Base-by-base conservation (phyloP, 805 yeast genomes). In the Barnettozyma salicaria region DNA sequence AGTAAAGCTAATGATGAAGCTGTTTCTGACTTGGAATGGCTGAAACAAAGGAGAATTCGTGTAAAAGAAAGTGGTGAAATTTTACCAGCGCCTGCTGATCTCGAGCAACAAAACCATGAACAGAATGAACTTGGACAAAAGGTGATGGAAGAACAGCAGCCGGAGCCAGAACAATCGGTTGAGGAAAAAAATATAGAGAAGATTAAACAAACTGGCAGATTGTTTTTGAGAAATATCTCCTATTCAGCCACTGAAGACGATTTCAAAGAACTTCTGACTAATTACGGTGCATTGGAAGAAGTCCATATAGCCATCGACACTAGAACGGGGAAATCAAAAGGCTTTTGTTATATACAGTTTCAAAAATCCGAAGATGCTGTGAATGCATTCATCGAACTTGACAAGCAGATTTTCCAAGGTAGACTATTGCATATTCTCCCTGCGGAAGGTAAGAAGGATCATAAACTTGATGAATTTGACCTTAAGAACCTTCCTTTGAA, bases 281-380 rank as follows among this genome's bases (percentile, higher is more conserved):
- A 65, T 4, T 92, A 63, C 56, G 98, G 98, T 8, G 63, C 64
- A 6, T 58, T 88, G 26, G 85, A 79, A 46, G 97, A 92, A 61
- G 95, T 87, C 2, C 98, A 92, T 59, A 68, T 92, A 50, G 96
- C 98, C 1, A 59, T 88, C 25, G 97, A 90, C 55, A 80, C 94
- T 4, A 75, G 92, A 62, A 85, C 94, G 0, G 94, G 95, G 9
- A 74, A 78, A 49, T 81, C 96, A 2, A 92, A 92, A 60, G 98
- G 98, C 1, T 86, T 87, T 59, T 96, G 92, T 0, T 89, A 89
- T 53, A 70, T 88, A 10, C 77, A 80, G 55, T 92, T 82, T 54
- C 63, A 59, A n/a, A 67, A 74, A 43, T 68, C 80, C 8, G 71
- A 72, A 8, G 80, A 80, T 54, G 98, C 98, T 0, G 76, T 81